phyloP scores from a whole-genome alignment of 1,284 basidiomycete species.

The Melampsora larici-populina region DNA sequence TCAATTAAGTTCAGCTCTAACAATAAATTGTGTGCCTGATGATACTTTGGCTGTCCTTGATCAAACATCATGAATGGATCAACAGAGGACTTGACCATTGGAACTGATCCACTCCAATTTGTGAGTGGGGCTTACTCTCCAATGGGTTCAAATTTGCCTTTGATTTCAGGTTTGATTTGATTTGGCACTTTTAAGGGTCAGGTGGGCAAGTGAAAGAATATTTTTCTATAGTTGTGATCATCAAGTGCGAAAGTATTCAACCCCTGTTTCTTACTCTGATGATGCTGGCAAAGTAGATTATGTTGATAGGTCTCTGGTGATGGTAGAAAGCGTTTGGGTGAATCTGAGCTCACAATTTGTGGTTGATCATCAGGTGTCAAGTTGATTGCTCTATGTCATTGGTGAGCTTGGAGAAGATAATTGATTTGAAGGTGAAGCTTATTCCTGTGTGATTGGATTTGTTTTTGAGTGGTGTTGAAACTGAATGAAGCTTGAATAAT shows the following conservation, averaged over 20 bases:
- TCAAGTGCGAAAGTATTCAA: too few relatives aligned
- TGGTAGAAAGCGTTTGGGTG: too few relatives aligned
- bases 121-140: neutral
- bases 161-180: neutral
- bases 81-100: neutral
- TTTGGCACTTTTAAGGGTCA: neutral
- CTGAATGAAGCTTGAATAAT: conserved; percentile 29
- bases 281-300: too few relatives aligned
- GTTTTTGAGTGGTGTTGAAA: conserved; percentile 13
- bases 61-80: neutral
- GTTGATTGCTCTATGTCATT: neutral
- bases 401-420: neutral
- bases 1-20: too few relatives aligned
- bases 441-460: neutral
- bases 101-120: neutral
- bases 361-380: too few relatives aligned
- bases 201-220: neutral
- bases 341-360: too few relatives aligned
- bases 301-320: too few relatives aligned
- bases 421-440: neutral
- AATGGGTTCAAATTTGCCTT: neutral
- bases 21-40: neutral
- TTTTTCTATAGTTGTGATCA: neutral
- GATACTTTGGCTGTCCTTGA: neutral
- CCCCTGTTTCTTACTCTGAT: too few relatives aligned